phyloP scores from a whole-genome alignment of 768 basidiomycete genomes.

The Kwoniella dejecticola region DNA sequence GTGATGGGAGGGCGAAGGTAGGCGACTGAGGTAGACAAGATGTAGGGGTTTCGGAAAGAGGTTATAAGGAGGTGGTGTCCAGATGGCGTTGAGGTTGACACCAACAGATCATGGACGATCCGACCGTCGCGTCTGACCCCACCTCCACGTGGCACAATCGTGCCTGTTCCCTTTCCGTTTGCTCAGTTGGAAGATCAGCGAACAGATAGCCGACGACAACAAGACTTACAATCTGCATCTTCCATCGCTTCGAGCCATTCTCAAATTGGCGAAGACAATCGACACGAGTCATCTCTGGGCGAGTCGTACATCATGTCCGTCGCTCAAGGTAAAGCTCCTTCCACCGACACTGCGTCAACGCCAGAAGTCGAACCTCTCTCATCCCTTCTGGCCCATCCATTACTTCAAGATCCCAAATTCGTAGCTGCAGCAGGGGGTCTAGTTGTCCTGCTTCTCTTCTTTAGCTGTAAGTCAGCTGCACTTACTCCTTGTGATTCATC shows the following conservation, averaged over 20 bases:
- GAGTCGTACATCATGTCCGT: conserved; percentile 10
- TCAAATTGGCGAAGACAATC: too few relatives aligned
- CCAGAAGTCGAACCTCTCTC: conserved; percentile 44
- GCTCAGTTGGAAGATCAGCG: neutral
- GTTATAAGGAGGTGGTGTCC: too few relatives aligned
- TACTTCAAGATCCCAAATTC: conserved; percentile 49
- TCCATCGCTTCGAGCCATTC: too few relatives aligned
- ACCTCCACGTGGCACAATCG: conserved; percentile 6
- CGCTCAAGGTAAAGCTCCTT: neutral
- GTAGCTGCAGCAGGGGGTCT: conserved; percentile 36
- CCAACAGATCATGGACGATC: neutral
- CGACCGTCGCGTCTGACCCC: neutral
- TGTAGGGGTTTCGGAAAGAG: neutral
- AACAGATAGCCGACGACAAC: neutral
- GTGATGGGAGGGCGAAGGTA: neutral
- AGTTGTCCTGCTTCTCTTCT: conserved; percentile 27
- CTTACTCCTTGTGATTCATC: too few relatives aligned
- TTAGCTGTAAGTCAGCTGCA: conserved; percentile 23
- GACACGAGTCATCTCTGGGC: too few relatives aligned
- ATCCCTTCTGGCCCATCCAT: conserved; percentile 30
- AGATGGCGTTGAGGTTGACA: too few relatives aligned
- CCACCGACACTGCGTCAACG: conserved; percentile 12
- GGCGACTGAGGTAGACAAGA: neutral
- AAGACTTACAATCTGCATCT: too few relatives aligned
- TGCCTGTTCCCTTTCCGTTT: neutral